Conservation (phyloP, 257 asterid genomes). For the Rubia yunnanensis region DNA sequence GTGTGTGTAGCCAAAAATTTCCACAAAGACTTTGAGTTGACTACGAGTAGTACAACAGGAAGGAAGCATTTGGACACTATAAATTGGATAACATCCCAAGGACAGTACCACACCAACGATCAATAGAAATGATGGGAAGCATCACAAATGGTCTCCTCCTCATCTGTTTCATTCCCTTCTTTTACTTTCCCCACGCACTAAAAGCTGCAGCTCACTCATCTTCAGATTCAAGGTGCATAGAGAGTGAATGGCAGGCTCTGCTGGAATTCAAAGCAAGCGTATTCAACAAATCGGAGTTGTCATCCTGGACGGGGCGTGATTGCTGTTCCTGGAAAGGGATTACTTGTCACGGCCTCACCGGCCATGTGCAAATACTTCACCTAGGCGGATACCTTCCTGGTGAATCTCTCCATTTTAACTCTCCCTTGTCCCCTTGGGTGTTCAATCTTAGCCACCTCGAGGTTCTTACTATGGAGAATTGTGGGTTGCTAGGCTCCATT, state of each 20-base stretch:
- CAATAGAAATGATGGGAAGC: not conserved
- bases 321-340: not conserved
- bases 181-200: not conserved
- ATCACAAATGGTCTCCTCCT: not conserved
- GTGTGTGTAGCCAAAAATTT: too few species aligned
- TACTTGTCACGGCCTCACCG: constrained; percentile 13
- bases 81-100: too few species aligned
- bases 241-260: not conserved
- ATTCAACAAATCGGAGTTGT: too few species aligned
- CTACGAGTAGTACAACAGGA: too few species aligned
- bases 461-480: not conserved
- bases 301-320: not conserved
- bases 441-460: not conserved
- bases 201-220: not conserved
- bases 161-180: not conserved
- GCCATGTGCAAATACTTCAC: not conserved
- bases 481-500: not conserved
- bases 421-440: not conserved
- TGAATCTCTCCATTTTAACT: not conserved
- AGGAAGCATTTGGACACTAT: too few species aligned
- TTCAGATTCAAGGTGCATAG: not conserved
- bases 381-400: too few species aligned
- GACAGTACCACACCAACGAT: too few species aligned
- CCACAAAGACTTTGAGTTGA: too few species aligned
- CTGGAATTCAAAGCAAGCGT: not conserved